phyloP scores from a whole-genome alignment of 345 rosid species.

The Brassica rapa region DNA sequence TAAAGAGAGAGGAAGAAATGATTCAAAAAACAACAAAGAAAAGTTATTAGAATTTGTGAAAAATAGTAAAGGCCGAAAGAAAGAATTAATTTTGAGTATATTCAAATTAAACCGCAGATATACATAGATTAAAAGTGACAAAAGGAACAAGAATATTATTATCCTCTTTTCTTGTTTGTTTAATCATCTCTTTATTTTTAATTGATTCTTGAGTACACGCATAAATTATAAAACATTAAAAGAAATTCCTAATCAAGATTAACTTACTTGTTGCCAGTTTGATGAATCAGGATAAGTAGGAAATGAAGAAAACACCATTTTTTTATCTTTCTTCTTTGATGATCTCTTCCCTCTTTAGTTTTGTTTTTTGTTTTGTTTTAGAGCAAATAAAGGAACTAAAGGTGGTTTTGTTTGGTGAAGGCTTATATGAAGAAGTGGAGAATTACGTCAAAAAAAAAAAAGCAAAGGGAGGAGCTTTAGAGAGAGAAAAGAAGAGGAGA shows the following conservation, averaged over 20 bases:
- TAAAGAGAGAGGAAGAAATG: conserved; percentile 31
- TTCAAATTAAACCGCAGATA: conserved; percentile 43
- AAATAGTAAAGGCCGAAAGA: conserved; percentile 18
- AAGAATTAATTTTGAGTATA: conserved; percentile 39
- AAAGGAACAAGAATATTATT: conserved; percentile 45
- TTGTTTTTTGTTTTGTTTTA: conserved; percentile 7
- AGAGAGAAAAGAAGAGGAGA: conserved; percentile 39
- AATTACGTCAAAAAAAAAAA: conserved; percentile 34
- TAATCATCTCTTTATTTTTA: conserved; percentile 14
- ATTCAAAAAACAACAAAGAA: conserved; percentile 16
- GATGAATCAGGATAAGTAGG: conserved; percentile 42
- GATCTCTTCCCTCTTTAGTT: conserved; percentile 26
- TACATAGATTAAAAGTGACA: conserved; percentile 42
- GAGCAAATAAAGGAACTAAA: conserved; percentile 34
- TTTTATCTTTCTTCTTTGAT: conserved; percentile 37
- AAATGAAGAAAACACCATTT: conserved; percentile 41
- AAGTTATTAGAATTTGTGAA: conserved; percentile 20
- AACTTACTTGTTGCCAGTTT: conserved; percentile 48
- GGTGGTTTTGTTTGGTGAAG: conserved; percentile 31
- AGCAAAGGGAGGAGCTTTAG: conserved; percentile 29
- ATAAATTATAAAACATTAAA: background rate
- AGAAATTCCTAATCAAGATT: conserved; percentile 3
- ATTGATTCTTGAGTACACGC: conserved; percentile 20
- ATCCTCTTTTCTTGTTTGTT: conserved; percentile 33
- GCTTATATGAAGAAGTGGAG: conserved; percentile 39